Conservation (phyloP, 2,329 filamentous ascomycete genomes). For the Westerdykella aurantiaca region DNA sequence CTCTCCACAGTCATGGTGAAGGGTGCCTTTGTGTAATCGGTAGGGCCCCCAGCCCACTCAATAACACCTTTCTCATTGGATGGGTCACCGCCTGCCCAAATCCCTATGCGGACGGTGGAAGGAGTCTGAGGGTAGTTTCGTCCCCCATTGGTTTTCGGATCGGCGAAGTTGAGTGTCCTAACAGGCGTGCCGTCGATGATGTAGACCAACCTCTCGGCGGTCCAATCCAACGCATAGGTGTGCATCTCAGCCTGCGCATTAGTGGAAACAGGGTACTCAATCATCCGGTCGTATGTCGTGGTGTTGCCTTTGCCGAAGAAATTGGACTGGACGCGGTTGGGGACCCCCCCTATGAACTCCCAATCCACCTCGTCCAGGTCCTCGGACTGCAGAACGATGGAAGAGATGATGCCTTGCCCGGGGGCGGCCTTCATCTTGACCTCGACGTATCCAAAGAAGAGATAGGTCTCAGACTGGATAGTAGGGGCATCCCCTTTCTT, state of each 20-base stretch:
- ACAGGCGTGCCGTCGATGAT: constrained; percentile 63
- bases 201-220: constrained; percentile 59
- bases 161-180: constrained; percentile 56
- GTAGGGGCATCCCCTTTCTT: constrained; percentile 53
- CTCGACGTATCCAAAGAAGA: constrained; percentile 79
- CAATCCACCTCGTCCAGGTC: constrained; percentile 85
- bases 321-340: constrained; percentile 61
- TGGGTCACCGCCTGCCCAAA: constrained; percentile 46
- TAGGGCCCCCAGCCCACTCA: constrained; percentile 60
- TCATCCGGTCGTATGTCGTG: constrained; percentile 64
- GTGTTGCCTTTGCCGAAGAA: constrained; percentile 71
- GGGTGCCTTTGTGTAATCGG: constrained; percentile 44
- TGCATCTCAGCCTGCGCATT: constrained; percentile 55
- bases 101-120: constrained; percentile 51
- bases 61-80: constrained; percentile 52
- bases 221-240: constrained; percentile 72
- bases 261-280: constrained; percentile 52
- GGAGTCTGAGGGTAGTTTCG: constrained; percentile 70
- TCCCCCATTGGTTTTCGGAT: constrained; percentile 47
- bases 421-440: constrained; percentile 69
- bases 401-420: constrained; percentile 71
- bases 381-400: constrained; percentile 77
- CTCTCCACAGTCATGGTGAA: constrained; percentile 50
- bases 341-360: constrained; percentile 68
- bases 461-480: constrained; percentile 72